phyloP scores from a whole-genome alignment of 2,329 filamentous ascomycete species.

The Tolypocladium tropicale region DNA sequence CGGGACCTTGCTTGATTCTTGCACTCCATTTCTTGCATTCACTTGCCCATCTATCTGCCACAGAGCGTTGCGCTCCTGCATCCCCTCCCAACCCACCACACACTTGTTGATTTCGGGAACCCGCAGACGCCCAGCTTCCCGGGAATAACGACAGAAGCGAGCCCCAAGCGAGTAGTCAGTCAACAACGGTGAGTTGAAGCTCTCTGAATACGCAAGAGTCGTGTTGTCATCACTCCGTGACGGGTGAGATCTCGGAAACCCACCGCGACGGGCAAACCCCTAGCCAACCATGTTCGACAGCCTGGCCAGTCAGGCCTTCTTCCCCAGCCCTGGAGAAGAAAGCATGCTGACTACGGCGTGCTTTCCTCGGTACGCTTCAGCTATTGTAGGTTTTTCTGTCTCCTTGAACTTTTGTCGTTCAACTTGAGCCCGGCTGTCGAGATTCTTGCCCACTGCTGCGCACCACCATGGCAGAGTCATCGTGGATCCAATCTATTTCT shows the following conservation, averaged over 20 bases:
- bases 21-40: not conserved
- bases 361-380: too few relatives aligned
- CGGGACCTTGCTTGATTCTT: not conserved
- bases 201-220: too few relatives aligned
- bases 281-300: not conserved
- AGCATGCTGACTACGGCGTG: not conserved
- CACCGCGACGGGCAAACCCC: not conserved
- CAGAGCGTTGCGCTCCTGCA: not conserved
- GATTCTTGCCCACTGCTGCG: too few relatives aligned
- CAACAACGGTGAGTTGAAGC: not conserved
- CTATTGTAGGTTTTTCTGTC: not conserved
- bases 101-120: not conserved
- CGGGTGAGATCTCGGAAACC: not conserved
- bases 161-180: not conserved
- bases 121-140: not conserved
- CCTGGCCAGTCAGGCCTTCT: not conserved
- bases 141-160: not conserved
- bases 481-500: constrained; percentile 7
- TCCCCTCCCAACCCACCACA: not conserved
- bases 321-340: not conserved
- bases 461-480: not conserved
- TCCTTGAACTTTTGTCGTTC: not conserved
- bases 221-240: not conserved
- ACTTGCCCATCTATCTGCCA: not conserved
- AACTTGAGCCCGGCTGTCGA: too few relatives aligned